Base-by-base conservation (phyloP, 148 eudicot species). In the Persicaria tinctoria region DNA sequence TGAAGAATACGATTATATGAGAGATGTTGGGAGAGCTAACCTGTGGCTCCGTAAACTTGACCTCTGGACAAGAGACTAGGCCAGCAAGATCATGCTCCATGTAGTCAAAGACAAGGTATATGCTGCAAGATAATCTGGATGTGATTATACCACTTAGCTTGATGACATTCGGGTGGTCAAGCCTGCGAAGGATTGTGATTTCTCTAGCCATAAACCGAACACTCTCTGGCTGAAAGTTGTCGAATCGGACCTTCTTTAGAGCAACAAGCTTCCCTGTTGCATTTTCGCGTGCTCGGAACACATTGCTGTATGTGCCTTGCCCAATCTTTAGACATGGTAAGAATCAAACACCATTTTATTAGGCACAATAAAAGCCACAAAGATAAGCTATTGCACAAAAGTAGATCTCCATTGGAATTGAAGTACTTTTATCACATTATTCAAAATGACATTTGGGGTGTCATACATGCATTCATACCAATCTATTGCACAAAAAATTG, bases 61-160 rank as follows among this genome's bases (percentile, higher is more conserved):
- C 79, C 16, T 86, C 88, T 18, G 96, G 96, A 63, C 85, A 84
- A 23, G 97, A 94, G 68, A 90, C 53, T 11, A 95, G 84, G 50
- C 98, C 97, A 68, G 98, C 75, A 60, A 95, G 89, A 74, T 95
- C 98, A 78, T 95, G 98, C 74, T 95, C 98, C 98, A 95, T 95
- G 82, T 92, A 95, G 73, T 92, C 96, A 62, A 95, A 95, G 3
- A 95, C 96, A 57, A 95, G 89, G 81, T 92, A 90, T 51, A 95
- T 82, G 73, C 86, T 87, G 75, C 92, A 78, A 17, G 98, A 95
- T 14, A 85, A 81, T 68, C 76, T 80, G 5, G 97, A 90, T 6
- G 98, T 87, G 14, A 95, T 90, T 12, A 95, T 80, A 12, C 98
- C 98, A 74, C 90, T 91, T 51, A 95, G 80, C 77, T 87, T 95